Conservation (phyloP, 2,329 filamentous ascomycete species). For the Xylaria sp. region DNA sequence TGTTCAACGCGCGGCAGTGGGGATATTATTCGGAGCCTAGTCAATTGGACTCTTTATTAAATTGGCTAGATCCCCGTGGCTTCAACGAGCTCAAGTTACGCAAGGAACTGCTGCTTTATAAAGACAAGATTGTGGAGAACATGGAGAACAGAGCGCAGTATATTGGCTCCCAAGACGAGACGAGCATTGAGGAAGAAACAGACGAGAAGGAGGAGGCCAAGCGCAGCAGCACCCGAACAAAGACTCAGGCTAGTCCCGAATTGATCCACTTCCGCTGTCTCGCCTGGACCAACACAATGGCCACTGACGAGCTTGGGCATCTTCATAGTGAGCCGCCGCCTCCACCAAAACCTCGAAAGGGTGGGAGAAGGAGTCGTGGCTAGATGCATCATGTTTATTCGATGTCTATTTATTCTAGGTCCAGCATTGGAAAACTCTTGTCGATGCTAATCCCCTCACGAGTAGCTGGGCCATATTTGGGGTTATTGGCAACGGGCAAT, state of each 20-base stretch:
- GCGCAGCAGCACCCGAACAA: conserved; percentile 59
- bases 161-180: conserved; percentile 60
- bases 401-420: background rate
- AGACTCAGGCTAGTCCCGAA: conserved; percentile 60
- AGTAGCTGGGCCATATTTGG: background rate
- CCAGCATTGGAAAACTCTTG: background rate
- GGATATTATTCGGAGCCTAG: conserved; percentile 87
- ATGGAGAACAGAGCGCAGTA: conserved; percentile 86
- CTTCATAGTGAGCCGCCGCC: conserved; percentile 66
- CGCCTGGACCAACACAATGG: conserved; percentile 66
- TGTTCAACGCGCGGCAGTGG: conserved; percentile 84
- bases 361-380: conserved; percentile 56
- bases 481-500: background rate
- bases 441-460: background rate
- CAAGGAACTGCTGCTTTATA: conserved; percentile 84
- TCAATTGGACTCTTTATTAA: conserved; percentile 79
- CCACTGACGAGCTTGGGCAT: conserved; percentile 66
- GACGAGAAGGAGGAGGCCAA: conserved; percentile 53
- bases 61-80: conserved; percentile 89
- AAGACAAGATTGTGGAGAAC: conserved; percentile 77
- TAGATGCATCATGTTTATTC: conserved; percentile 9
- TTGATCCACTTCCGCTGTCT: conserved; percentile 60
- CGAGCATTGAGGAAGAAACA: conserved; percentile 47
- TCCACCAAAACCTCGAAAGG: conserved; percentile 61
- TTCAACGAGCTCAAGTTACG: conserved; percentile 86